Conservation (phyloP, 768 basidiomycete species). For the Tubosaeta sp. region DNA sequence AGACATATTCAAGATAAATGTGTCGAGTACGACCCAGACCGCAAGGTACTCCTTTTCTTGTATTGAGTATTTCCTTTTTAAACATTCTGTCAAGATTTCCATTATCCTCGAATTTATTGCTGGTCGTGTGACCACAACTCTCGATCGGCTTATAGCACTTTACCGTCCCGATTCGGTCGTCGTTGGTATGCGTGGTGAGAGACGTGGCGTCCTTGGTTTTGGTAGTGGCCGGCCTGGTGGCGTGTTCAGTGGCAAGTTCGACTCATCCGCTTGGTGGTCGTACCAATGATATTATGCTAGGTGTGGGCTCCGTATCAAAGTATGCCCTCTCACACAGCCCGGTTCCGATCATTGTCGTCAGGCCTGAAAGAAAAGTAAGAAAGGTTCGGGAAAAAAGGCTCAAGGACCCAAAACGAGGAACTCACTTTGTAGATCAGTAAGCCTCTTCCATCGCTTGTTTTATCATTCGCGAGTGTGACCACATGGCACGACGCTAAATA, state of each 20-base stretch:
- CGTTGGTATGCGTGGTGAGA: conserved; percentile 82
- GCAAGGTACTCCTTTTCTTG: conserved; percentile 47
- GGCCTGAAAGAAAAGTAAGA: conserved; percentile 81
- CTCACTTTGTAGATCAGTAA: conserved; percentile 65
- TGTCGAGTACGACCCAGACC: conserved; percentile 68
- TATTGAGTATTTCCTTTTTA: neutral
- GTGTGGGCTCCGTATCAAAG: conserved; percentile 60
- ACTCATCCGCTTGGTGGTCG: neutral
- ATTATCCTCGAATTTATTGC: conserved; percentile 94
- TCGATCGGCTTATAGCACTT: conserved; percentile 88
- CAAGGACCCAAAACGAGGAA: conserved; percentile 84
- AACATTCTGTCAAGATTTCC: conserved; percentile 52
- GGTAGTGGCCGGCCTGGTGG: conserved; percentile 25
- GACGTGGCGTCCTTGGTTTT: conserved; percentile 45
- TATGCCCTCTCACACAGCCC: conserved; percentile 90
- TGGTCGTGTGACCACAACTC: conserved; percentile 82
- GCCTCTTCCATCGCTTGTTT: conserved; percentile 5
- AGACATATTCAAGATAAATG: conserved; percentile 75
- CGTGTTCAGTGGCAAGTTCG: conserved; percentile 22
- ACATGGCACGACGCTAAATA: conserved; percentile 4
- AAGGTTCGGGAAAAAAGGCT: conserved; percentile 83
- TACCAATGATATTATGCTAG: conserved; percentile 34
- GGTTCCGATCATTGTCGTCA: conserved; percentile 93
- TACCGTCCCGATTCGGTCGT: conserved; percentile 91
- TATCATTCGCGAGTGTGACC: neutral